Base-by-base conservation (phyloP, 1,139 yeast species). In the Saccharomyces hybrid region DNA sequence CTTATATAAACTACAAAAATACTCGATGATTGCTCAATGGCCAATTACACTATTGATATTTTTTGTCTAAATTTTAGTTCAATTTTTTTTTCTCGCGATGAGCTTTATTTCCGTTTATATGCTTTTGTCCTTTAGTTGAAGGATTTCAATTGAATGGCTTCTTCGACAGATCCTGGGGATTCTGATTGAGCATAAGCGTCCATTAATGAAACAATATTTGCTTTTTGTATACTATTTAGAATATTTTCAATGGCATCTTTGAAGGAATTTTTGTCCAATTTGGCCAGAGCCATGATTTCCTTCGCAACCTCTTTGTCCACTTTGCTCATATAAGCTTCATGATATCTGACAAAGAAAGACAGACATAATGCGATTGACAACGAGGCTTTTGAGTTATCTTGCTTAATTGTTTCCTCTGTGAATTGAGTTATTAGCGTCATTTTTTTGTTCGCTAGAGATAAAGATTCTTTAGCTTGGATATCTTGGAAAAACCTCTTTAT, bases 201-300 rank as follows among this genome's bases (percentile, higher is more conserved):
- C 42, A 38, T 38, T 38, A 38, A 6, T 0, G 42, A 38, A 16
- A 8, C 42, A 8, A 38, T 16, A 38, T 2, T 38, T 7, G 57
- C n/a, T 63, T 61, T 14, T 56, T 62, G 82, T 0, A 19, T 19
- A 19, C 19, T 19, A 31, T 69, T 71, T 25, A 80, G 62, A 2
- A 71, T 67, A 1, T 60, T 65, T 51, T 68, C 71, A 8, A 85
- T 77, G 5, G 79, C 80, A 0, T 58, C 56, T 61, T 85, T 86
- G 71, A 88, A 88, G 5, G 76, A 69, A 1, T 70, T 72, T 1
- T 86, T 76, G 58, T 78, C 76, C 53, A 75, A 67, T 14, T 73
- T 72, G 11, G 85, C 78, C 56, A 87, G 71, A 31, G 75, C 75
- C 27, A 84, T 55, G 46, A 86, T 62, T 61, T 81, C 79, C 7